Conservation (phyloP, 495 filamentous ascomycete species). For the Evernia prunastri region DNA sequence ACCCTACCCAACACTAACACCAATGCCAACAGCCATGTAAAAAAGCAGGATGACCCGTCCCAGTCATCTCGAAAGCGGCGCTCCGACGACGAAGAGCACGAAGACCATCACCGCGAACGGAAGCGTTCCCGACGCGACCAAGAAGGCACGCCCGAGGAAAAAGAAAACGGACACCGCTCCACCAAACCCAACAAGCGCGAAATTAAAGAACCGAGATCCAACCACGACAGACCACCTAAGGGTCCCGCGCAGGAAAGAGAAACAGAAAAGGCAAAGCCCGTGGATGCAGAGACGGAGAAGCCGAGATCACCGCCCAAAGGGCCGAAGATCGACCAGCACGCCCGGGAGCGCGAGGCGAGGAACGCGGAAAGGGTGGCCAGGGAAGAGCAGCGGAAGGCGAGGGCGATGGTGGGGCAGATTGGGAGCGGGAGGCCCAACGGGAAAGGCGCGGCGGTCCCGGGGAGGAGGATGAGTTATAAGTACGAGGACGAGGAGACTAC, state of each 20-base stretch:
- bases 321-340: conserved; percentile 59
- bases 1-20: conserved; percentile 8
- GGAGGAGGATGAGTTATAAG: conserved; percentile 49
- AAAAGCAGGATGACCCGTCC: conserved; percentile 15
- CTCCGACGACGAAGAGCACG: conserved; percentile 38
- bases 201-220: conserved; percentile 20
- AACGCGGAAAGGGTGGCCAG: conserved; percentile 70
- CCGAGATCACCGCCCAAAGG: conserved; percentile 27
- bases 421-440: conserved; percentile 41
- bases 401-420: conserved; percentile 19
- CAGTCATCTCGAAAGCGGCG: conserved; percentile 24
- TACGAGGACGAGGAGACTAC: conserved; percentile 53
- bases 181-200: conserved; percentile 39
- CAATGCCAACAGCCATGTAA: conserved; percentile 6
- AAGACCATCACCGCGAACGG: conserved; percentile 41
- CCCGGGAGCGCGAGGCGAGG: conserved; percentile 67
- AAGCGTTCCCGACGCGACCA: conserved; percentile 52
- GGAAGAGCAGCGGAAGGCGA: conserved; percentile 66
- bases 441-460: conserved; percentile 24
- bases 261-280: not conserved
- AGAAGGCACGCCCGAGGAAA: conserved; percentile 28
- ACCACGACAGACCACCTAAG: conserved; percentile 24
- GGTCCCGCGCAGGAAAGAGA: not conserved
- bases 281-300: conserved; percentile 37
- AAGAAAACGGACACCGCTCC: conserved; percentile 32